Conservation (phyloP, 352 stramenopile species). For the Halophytophthora batemanensis region DNA sequence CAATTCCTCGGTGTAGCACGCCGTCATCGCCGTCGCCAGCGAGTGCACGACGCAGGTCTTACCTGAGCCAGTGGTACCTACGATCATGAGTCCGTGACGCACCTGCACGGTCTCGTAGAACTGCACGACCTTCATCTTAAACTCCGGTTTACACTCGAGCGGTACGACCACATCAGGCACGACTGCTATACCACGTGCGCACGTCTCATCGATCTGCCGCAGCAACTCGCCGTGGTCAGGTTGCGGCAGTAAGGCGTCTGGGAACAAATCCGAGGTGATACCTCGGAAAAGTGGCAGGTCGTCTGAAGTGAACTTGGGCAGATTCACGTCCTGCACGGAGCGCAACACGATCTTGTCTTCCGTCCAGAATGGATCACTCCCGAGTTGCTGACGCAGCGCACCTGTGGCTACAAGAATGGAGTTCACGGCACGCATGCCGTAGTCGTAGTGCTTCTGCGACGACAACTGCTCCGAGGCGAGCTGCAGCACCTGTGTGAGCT, state of each 20-base stretch:
- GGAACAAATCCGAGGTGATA: conserved; percentile 94
- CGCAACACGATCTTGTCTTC: conserved; percentile 92
- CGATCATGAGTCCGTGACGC: conserved; percentile 95
- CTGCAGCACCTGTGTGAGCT: conserved; percentile 92
- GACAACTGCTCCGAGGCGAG: conserved; percentile 92
- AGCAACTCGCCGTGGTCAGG: conserved; percentile 84
- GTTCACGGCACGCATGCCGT: conserved; percentile 95
- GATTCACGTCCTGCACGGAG: conserved; percentile 93
- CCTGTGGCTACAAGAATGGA: conserved; percentile 93
- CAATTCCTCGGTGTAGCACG: conserved; percentile 51
- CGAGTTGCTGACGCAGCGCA: conserved; percentile 87
- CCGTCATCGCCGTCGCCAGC: conserved; percentile 73
- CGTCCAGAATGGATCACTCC: conserved; percentile 84
- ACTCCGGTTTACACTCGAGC: conserved; percentile 77
- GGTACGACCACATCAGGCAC: conserved; percentile 55
- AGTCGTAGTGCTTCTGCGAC: conserved; percentile 95
- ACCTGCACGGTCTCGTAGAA: conserved; percentile 96
- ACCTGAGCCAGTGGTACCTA: conserved; percentile 90
- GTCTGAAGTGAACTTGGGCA: conserved; percentile 93
- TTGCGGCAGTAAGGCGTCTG: conserved; percentile 81
- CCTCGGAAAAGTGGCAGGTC: conserved; percentile 92
- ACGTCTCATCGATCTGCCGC: conserved; percentile 80
- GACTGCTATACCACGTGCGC: conserved; percentile 55
- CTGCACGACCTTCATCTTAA: conserved; percentile 90
- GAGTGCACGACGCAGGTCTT: conserved; percentile 93